Conservation (phyloP, 306 rosid genomes). For the Carpinus fangiana region DNA sequence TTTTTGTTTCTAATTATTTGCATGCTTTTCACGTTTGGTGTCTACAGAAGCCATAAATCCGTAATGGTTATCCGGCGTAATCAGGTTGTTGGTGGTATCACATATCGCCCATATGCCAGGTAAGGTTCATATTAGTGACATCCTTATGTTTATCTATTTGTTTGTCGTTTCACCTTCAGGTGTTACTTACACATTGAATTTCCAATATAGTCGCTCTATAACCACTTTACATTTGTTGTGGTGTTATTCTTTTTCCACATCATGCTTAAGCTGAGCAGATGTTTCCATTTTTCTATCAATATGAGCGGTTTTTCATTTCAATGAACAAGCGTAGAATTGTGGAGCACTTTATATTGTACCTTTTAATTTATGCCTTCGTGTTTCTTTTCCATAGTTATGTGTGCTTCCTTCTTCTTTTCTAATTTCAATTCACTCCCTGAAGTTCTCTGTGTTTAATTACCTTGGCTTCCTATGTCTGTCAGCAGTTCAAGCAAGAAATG, state of each 20-base stretch:
- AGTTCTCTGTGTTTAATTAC: background rate
- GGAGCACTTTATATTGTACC: background rate
- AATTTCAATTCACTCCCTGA: background rate
- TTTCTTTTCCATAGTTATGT: background rate
- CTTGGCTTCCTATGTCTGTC: background rate
- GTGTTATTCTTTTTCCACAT: background rate
- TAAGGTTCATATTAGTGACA: constrained; percentile 26
- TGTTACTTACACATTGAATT: constrained; percentile 3
- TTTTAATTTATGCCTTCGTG: background rate
- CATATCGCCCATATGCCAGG: constrained; percentile 95
- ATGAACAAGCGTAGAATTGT: background rate
- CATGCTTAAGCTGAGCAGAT: background rate
- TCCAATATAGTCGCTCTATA: background rate
- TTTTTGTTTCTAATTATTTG: background rate
- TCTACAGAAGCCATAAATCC: constrained; percentile 86
- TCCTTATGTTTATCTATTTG: background rate
- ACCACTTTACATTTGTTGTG: background rate
- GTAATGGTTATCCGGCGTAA: constrained; percentile 89
- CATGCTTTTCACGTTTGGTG: constrained; percentile 29
- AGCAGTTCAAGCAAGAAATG: background rate
- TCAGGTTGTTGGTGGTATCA: constrained; percentile 93
- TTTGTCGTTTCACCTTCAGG: background rate
- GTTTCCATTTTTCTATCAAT: background rate
- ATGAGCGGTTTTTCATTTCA: background rate
- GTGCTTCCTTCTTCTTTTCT: background rate